phyloP scores from a whole-genome alignment of 192 early-diverging fungal species.

The Umbelopsis vinacea region DNA sequence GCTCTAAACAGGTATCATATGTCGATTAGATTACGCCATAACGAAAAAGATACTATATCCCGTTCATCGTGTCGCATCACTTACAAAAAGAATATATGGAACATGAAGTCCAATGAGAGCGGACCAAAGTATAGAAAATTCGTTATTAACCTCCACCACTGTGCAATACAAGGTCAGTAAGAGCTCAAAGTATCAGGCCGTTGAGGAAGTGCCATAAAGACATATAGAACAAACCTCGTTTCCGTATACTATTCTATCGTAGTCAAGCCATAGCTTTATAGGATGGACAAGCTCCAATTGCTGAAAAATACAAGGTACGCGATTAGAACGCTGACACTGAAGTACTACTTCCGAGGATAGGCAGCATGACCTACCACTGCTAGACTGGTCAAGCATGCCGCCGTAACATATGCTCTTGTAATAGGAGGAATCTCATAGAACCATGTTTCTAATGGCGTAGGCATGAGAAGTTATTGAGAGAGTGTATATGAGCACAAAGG shows the following conservation, averaged over 20 bases:
- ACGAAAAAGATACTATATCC: background rate
- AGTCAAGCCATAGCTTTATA: conserved; percentile 84
- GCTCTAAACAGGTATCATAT: conserved; percentile 47
- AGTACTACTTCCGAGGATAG: background rate
- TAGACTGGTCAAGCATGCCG: conserved; percentile 73
- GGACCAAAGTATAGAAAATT: conserved; percentile 94
- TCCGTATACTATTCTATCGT: conserved; percentile 66
- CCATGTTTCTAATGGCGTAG: conserved; percentile 81
- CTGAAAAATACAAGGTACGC: conserved; percentile 44
- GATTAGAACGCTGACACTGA: background rate
- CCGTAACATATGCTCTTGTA: conserved; percentile 87
- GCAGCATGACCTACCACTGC: conserved; percentile 64
- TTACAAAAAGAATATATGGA: conserved; percentile 92
- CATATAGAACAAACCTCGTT: conserved; percentile 60
- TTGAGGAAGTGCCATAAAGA: background rate
- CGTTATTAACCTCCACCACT: conserved; percentile 93
- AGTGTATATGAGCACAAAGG: background rate
- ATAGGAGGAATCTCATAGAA: conserved; percentile 87
- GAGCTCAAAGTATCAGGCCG: background rate
- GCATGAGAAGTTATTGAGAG: conserved; percentile 39
- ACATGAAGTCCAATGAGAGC: conserved; percentile 88
- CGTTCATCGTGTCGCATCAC: background rate
- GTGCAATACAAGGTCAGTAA: conserved; percentile 1
- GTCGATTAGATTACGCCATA: background rate
- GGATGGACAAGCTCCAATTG: conserved; percentile 84